Percentiles rank a stretch among this genome's conserved stretches.
Evolutionary conservation across 345 rosid genomes (phyloP).

Genomic region (Anacardium occidentale): DNA sequence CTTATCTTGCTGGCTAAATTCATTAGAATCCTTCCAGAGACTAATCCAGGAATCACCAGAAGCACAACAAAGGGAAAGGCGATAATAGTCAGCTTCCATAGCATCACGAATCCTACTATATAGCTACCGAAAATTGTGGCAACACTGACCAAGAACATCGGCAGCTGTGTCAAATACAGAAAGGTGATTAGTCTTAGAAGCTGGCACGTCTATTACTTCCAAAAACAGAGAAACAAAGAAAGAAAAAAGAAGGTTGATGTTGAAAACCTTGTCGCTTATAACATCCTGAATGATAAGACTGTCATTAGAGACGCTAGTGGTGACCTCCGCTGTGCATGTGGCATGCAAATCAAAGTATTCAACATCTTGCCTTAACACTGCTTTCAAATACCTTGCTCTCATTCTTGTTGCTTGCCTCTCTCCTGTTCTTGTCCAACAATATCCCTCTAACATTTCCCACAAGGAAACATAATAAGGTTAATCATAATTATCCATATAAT

Average conservation of each 20-base stretch:
- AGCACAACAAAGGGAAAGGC: slow-evolving; percentile 60
- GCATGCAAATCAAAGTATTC: slow-evolving; percentile 77
- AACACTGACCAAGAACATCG: slow-evolving; percentile 61
- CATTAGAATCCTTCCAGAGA: slow-evolving; percentile 71
- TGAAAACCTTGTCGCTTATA: slow-evolving; percentile 64
- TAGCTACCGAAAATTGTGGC: slow-evolving; percentile 59
- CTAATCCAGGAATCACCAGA: slow-evolving; percentile 68
- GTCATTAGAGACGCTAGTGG: slow-evolving; percentile 74
- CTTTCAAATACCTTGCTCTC: slow-evolving; percentile 71
- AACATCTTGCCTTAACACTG: slow-evolving; percentile 83
- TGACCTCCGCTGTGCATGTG: slow-evolving; percentile 71
- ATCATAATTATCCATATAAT: no score
- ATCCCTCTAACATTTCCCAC: slow-evolving; percentile 50
- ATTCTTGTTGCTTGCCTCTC: slow-evolving; percentile 80
- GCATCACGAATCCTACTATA: slow-evolving; percentile 49
- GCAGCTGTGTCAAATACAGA: slow-evolving; percentile 41
- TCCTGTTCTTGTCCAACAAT: slow-evolving; percentile 91
- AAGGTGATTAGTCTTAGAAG: background rate
- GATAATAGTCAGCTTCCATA: slow-evolving; percentile 74
- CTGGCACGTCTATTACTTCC: no score
- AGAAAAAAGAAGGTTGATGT: background rate
- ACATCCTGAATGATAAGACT: slow-evolving; percentile 72
- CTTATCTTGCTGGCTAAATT: slow-evolving; percentile 56
- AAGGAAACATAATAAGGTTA: no score
- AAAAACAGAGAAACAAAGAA: no score